phyloP scores from a whole-genome alignment of 1,139 yeast species.

The Nakaseomyces glabratus region DNA sequence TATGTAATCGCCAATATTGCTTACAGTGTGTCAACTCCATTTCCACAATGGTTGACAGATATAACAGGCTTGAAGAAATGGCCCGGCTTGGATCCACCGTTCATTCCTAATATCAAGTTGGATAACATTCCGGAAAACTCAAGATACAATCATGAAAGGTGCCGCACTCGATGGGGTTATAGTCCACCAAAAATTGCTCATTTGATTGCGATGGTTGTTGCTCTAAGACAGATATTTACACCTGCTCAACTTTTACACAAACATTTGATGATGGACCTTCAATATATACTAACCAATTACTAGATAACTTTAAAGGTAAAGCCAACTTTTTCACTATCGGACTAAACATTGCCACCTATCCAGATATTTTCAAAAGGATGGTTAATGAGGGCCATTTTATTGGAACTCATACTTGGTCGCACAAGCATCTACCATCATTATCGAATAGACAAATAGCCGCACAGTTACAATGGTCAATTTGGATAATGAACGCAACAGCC shows the following conservation, averaged over 20 bases:
- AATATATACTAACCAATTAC: constrained; percentile 51
- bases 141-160: constrained; percentile 50
- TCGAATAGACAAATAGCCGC: constrained; percentile 76
- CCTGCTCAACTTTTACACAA: constrained; percentile 70
- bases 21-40: constrained; percentile 38
- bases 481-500: constrained; percentile 97
- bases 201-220: constrained; percentile 82
- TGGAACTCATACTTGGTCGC: constrained; percentile 93
- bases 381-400: constrained; percentile 61
- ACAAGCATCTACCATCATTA: constrained; percentile 68
- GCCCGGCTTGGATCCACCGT: constrained; percentile 84
- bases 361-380: constrained; percentile 57
- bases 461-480: constrained; percentile 86
- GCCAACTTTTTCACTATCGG: constrained; percentile 85
- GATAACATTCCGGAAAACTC: constrained; percentile 41
- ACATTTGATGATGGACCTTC: constrained; percentile 96
- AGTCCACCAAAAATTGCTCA: no score
- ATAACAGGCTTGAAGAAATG: constrained; percentile 66
- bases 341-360: constrained; percentile 63
- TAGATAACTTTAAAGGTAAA: constrained; percentile 43
- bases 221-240: constrained; percentile 61
- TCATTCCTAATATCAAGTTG: constrained; percentile 65
- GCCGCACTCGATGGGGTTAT: no score
- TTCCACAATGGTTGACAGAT: constrained; percentile 71
- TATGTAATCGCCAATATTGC: no score